Evolutionary conservation across 73 alveolate genomes (phyloP).

Genomic region (Symbiodinium natans): DNA sequence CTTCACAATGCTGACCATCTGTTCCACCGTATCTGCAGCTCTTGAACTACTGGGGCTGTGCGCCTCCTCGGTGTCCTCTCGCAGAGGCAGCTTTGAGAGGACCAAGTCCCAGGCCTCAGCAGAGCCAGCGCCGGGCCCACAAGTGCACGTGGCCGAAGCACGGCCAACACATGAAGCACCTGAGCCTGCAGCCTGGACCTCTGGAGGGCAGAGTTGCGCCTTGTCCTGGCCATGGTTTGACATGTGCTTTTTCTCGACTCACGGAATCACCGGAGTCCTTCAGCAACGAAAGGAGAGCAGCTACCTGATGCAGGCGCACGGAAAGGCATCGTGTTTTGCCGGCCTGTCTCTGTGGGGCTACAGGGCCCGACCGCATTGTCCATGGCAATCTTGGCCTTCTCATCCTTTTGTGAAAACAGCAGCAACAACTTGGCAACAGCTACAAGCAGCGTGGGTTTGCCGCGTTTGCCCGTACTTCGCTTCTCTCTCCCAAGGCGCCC

Average conservation of each 20-base stretch:
- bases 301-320: slow-evolving; percentile 25
- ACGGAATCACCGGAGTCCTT: slow-evolving; percentile 17
- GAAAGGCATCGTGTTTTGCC: neutral
- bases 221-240: slow-evolving; percentile 20
- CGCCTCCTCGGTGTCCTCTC: slow-evolving; percentile 79
- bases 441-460: too few relatives aligned
- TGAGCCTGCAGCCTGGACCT: slow-evolving; percentile 13
- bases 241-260: too few relatives aligned
- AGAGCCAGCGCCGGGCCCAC: neutral
- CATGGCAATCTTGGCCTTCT: slow-evolving; percentile 82
- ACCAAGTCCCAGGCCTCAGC: slow-evolving; percentile 66
- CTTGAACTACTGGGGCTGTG: too few relatives aligned
- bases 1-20: neutral
- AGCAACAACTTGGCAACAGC: too few relatives aligned
- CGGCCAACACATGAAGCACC: too few relatives aligned
- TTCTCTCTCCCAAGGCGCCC: neutral
- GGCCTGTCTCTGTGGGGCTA: neutral
- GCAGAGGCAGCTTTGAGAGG: slow-evolving; percentile 69
- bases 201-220: slow-evolving; percentile 88
- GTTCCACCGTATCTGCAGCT: too few relatives aligned
- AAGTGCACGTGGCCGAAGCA: too few relatives aligned
- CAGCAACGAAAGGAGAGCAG: slow-evolving; percentile 76
- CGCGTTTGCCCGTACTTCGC: too few relatives aligned
- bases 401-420: neutral
- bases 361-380: slow-evolving; percentile 46